Evolutionary conservation across 2,329 filamentous ascomycete genomes (phyloP).

Genomic region (Cladosporium velox): DNA sequence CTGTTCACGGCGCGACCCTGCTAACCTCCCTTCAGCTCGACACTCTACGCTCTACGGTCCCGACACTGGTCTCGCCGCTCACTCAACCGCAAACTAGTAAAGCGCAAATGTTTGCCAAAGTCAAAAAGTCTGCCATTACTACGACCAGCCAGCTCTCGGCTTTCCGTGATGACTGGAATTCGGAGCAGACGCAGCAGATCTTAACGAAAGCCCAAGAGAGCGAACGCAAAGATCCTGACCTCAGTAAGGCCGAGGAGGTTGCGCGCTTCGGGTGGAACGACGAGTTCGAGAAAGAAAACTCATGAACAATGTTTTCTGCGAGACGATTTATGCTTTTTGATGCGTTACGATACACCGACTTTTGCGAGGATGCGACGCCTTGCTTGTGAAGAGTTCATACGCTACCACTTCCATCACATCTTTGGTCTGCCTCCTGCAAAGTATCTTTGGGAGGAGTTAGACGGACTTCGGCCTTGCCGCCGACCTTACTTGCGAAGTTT

Average conservation of each 20-base stretch:
- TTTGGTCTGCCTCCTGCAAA: constrained; percentile 30
- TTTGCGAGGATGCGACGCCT: neutral
- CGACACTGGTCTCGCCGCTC: constrained; percentile 46
- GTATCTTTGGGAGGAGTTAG: too few relatives aligned
- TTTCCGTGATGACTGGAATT: constrained; percentile 43
- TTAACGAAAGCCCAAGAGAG: constrained; percentile 42
- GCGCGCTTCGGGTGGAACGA: constrained; percentile 44
- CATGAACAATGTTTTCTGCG: neutral
- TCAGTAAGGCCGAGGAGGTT: constrained; percentile 39
- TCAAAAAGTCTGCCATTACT: constrained; percentile 41
- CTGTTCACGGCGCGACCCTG: neutral
- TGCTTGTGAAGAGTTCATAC: too few relatives aligned
- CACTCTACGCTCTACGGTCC: constrained; percentile 45
- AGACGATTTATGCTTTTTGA: neutral
- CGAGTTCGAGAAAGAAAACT: constrained; percentile 27
- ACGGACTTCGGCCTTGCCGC: too few relatives aligned
- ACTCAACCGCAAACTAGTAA: constrained; percentile 29
- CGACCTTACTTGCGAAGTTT: too few relatives aligned
- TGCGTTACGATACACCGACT: neutral
- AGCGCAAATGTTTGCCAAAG: constrained; percentile 41
- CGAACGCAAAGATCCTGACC: constrained; percentile 39
- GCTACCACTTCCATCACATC: neutral
- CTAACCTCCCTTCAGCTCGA: constrained; percentile 40
- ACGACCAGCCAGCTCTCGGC: constrained; percentile 41
- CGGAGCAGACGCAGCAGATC: constrained; percentile 39